phyloP scores from a whole-genome alignment of 352 stramenopile species.

The Thalassiosira pacifica region DNA sequence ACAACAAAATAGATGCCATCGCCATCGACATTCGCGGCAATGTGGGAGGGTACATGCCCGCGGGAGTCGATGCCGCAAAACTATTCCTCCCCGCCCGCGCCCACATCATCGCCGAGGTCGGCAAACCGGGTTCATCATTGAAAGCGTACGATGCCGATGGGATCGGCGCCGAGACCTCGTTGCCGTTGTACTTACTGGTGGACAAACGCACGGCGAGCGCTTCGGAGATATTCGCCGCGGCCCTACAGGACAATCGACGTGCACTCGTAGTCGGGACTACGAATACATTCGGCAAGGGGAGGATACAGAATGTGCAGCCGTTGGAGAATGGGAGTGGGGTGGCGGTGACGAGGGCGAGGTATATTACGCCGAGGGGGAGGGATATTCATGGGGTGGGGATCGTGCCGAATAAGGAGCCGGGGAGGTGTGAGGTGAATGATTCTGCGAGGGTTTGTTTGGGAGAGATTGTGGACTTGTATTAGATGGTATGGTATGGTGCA shows the following conservation, averaged over 20 bases:
- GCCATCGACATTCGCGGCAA: conserved; percentile 72
- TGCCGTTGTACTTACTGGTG: conserved; percentile 69
- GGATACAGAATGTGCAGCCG: conserved; percentile 73
- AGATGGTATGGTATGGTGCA: too few species aligned
- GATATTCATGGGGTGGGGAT: conserved; percentile 76
- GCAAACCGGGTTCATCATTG: conserved; percentile 43
- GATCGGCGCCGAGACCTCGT: conserved; percentile 57
- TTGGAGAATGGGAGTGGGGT: conserved; percentile 68
- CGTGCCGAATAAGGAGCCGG: conserved; percentile 44
- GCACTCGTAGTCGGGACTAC: conserved; percentile 52
- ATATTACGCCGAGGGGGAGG: conserved; percentile 65
- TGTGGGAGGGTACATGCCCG: conserved; percentile 73
- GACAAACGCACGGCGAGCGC: conserved; percentile 69
- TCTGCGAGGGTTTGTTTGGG: conserved; percentile 38
- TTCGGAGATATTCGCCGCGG: conserved; percentile 69
- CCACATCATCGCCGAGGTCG: conserved; percentile 65
- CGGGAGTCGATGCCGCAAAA: conserved; percentile 68
- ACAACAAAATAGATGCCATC: conserved; percentile 46
- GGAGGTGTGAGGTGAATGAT: conserved; percentile 37
- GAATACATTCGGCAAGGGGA: conserved; percentile 74
- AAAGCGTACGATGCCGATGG: conserved; percentile 67
- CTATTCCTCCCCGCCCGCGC: conserved; percentile 64
- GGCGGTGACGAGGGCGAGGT: conserved; percentile 70
- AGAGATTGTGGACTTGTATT: conserved; percentile 44
- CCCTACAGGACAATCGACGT: conserved; percentile 70